phyloP scores from a whole-genome alignment of 495 filamentous ascomycete genomes.

The Rostrohypoxylon terebratum region DNA sequence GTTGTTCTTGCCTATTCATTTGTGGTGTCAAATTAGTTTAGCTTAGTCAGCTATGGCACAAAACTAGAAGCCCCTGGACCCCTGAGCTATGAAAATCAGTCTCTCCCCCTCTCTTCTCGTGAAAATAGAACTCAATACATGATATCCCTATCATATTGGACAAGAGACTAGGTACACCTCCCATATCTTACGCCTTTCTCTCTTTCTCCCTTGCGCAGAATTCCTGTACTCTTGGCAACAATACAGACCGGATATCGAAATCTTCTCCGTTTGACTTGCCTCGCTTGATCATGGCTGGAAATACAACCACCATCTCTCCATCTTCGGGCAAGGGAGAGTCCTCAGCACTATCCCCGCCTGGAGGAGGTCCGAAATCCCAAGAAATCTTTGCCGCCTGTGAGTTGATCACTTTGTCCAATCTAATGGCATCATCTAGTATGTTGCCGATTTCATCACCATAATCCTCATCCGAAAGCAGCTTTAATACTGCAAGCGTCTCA shows the following conservation, averaged over 20 bases:
- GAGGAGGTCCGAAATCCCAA: neutral
- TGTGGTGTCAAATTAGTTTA: neutral
- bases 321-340: neutral
- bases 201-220: neutral
- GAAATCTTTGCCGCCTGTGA: neutral
- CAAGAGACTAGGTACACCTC: neutral
- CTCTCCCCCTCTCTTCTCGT: neutral
- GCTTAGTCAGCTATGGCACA: neutral
- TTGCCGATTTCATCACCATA: neutral
- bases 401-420: constrained; percentile 1
- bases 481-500: neutral
- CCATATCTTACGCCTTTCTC: neutral
- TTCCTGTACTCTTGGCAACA: neutral
- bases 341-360: neutral
- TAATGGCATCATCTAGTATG: neutral
- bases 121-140: neutral
- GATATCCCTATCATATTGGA: neutral
- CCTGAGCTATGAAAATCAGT: neutral
- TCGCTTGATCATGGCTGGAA: constrained; percentile 8
- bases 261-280: constrained; percentile 26
- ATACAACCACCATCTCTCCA: neutral
- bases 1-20: neutral
- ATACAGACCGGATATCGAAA: neutral
- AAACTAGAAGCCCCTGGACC: neutral
- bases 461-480: neutral